Base-by-base conservation (phyloP, 2,329 filamentous ascomycete genomes). In the Aspergillus calidoustus region DNA sequence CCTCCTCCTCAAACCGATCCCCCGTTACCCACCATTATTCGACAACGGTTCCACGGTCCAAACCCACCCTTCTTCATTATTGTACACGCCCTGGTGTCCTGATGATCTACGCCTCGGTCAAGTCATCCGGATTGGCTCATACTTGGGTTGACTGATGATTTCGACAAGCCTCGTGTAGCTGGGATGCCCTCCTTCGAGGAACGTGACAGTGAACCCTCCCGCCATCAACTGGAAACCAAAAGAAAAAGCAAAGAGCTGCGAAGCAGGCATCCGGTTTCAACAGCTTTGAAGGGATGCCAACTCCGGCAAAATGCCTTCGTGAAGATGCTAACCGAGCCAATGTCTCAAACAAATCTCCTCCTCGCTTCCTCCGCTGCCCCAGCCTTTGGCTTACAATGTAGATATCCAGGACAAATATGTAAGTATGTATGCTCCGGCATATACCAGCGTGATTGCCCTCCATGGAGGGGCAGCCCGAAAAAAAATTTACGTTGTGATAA, bases 1-100 rank as follows among this genome's bases (percentile, higher is more conserved):
- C 58, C 56, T 65, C 60, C 58, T 63, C 62, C 51, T 61, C 50
- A 46, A 54, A 64, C 62, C 53, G 44, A 58, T 60, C 58, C 56
- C 43, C 50, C 28, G 50, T 49, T 54, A 38, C 41, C 44, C 17
- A 28, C 46, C 28, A 50, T 54, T 47, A 55, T 46, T 60, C 47
- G 57, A 55, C 53, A 13, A 19, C 44, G 31, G 57, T 54, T 49
- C 53, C 52, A 52, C 22, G 34, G 57, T 48, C 30, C 28, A 53
- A 47, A 57, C 57, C 57, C 53, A 56, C 47, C 47, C 43, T 51
- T 54, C 25, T 50, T 58, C 43, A 47, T 28, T 28, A 54, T 38
- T 58, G 23, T 34, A 54, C 43, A 31, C 34, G 54, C 23, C 38
- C 46, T 49, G 49, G 43, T 58, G 54, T 51, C 52, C 60, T 58